Percentiles rank a stretch among this genome's conserved stretches.
phyloP scores from a whole-genome alignment of 768 basidiomycete species.

The Leccinum barrowsii region DNA sequence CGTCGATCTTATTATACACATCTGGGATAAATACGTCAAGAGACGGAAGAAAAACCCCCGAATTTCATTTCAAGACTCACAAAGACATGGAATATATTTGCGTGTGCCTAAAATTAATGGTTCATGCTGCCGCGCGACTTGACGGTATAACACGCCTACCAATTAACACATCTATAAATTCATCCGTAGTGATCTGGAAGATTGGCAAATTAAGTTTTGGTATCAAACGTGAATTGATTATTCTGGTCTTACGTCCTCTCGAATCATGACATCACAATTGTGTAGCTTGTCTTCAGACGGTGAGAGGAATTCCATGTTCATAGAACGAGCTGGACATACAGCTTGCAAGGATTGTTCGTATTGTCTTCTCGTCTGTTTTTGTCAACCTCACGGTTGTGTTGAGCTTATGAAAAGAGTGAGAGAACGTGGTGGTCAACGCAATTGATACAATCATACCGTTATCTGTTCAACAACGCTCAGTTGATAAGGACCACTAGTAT shows the following conservation, averaged over 20 bases:
- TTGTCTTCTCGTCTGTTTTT: conserved; percentile 91
- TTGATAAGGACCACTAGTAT: background rate
- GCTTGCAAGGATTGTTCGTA: conserved; percentile 86
- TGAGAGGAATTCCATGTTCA: conserved; percentile 8
- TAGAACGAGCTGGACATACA: conserved; percentile 45
- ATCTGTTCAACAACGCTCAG: conserved; percentile 45
- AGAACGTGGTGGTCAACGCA: background rate
- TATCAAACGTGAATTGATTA: conserved; percentile 2
- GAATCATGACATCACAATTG: conserved; percentile 97
- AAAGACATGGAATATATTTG: conserved; percentile 94
- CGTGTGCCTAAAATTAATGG: conserved; percentile 60
- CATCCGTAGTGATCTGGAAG: conserved; percentile 83
- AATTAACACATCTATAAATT: conserved; percentile 98
- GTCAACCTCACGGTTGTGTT: conserved; percentile 93
- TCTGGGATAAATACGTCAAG: conserved; percentile 40
- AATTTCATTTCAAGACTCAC: conserved; percentile 38
- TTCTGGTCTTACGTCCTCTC: conserved; percentile 74
- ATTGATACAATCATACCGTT: conserved; percentile 46
- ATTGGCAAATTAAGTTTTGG: background rate
- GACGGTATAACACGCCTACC: conserved; percentile 41
- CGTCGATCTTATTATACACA: conserved; percentile 96
- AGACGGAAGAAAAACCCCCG: background rate
- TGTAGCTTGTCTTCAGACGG: conserved; percentile 68
- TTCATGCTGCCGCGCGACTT: background rate
- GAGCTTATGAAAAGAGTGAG: conserved; percentile 40